Evolutionary conservation across 192 early-diverging fungal genomes (phyloP).

Genomic region (Umbelopsis sp.): DNA sequence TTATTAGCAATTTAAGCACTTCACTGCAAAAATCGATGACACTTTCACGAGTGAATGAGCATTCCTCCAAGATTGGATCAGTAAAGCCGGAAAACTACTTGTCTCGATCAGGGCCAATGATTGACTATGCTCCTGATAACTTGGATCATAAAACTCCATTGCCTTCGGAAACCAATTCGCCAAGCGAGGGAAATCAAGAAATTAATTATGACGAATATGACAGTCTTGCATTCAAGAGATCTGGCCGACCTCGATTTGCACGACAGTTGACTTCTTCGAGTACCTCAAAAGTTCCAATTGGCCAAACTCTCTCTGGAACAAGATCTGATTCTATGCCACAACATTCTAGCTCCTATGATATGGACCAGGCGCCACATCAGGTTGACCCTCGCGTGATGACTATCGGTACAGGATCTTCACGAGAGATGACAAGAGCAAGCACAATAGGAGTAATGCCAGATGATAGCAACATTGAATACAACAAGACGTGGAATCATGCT

Average conservation of each 20-base stretch:
- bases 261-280: background rate
- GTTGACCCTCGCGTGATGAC: background rate
- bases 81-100: constrained; percentile 6
- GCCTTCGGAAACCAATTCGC: background rate
- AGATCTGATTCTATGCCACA: background rate
- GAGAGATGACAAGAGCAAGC: constrained; percentile 1
- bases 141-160: background rate
- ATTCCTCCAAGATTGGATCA: background rate
- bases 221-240: constrained; percentile 25
- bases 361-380: background rate
- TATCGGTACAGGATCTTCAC: background rate
- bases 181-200: background rate
- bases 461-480: constrained; percentile 3
- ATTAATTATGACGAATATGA: constrained; percentile 25
- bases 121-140: background rate
- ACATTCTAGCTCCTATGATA: background rate
- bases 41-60: background rate
- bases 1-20: constrained; percentile 4
- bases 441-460: background rate
- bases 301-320: background rate
- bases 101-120: constrained; percentile 12
- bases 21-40: background rate
- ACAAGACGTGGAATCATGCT: constrained; percentile 31
- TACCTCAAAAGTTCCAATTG: background rate
- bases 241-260: constrained; percentile 28